phyloP scores from a whole-genome alignment of 2,329 filamentous ascomycete species.

The Scedosporium aurantiacum region DNA sequence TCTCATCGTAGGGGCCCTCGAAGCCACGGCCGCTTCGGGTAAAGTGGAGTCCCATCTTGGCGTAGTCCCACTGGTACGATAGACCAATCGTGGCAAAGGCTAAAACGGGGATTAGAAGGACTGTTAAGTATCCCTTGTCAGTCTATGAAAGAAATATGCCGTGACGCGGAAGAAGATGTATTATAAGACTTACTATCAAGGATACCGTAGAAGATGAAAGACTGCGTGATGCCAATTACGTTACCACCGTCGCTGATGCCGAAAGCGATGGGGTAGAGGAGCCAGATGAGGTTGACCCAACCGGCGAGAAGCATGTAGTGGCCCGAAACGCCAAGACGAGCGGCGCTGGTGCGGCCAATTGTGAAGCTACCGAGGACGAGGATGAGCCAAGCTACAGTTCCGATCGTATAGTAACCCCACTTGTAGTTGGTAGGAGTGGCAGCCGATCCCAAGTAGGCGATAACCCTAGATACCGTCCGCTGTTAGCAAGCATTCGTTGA shows the following conservation, averaged over 20 bases:
- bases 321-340: conserved; percentile 27
- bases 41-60: conserved; percentile 37
- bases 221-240: conserved; percentile 31
- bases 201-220: conserved; percentile 41
- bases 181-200: conserved; percentile 27
- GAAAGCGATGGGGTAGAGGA: conserved; percentile 43
- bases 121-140: not conserved
- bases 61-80: conserved; percentile 39
- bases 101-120: conserved; percentile 32
- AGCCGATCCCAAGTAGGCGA: conserved; percentile 34
- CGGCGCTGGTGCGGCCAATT: conserved; percentile 25
- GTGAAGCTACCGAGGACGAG: conserved; percentile 33
- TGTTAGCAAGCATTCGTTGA: no score
- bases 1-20: conserved; percentile 34
- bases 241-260: conserved; percentile 43
- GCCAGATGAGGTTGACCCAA: conserved; percentile 40
- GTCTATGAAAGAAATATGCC: not conserved
- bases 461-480: conserved; percentile 2
- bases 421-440: conserved; percentile 39
- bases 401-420: conserved; percentile 47
- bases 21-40: conserved; percentile 42
- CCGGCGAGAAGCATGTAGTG: conserved; percentile 34
- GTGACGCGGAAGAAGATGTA: not conserved
- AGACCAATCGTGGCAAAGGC: conserved; percentile 31
- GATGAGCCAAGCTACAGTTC: conserved; percentile 33